Percentiles rank a stretch among this genome's conserved stretches.
These are phyloP conservation scores for Nannochloropsis gaditana DNA, from an alignment of 108 stramenopile species.

Conservation along the genomic window DNA sequence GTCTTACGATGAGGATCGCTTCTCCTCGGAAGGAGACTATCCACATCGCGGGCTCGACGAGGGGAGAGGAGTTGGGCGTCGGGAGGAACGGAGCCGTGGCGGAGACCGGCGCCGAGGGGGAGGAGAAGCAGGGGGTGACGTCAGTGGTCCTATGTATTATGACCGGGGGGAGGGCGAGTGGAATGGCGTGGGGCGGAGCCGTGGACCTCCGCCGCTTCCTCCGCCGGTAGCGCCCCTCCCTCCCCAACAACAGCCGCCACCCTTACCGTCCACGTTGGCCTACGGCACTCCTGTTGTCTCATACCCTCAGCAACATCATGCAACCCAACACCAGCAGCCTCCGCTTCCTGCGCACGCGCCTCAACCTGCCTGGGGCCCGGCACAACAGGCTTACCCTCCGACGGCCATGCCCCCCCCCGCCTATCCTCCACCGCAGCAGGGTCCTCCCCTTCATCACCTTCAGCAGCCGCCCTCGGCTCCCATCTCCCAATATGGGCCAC, in stretches of 20 bases:
- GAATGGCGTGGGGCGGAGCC: neutral
- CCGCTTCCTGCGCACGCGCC: neutral
- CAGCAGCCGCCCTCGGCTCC: neutral
- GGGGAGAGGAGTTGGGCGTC: conserved; percentile 28
- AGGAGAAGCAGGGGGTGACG: neutral
- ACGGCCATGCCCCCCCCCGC: neutral
- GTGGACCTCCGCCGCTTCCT: neutral
- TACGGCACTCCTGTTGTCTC: neutral
- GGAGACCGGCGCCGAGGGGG: neutral
- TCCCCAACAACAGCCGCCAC: neutral
- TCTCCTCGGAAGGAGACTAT: neutral
- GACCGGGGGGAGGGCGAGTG: too few relatives aligned
- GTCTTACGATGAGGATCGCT: neutral
- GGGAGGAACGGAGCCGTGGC: conserved; percentile 11
- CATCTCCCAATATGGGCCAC: too few relatives aligned
- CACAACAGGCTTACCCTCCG: neutral
- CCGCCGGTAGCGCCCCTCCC: neutral
- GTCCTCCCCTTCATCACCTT: neutral
- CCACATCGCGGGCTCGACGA: neutral
- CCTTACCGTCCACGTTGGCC: neutral
- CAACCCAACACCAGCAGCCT: neutral
- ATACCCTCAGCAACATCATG: neutral
- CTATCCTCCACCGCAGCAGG: neutral
- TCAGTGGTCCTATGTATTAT: neutral
- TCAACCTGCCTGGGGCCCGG: neutral